A percentile compares a stretch with the other conserved stretches of the same genome.
phyloP scores from a whole-genome alignment of 805 yeast species.

The Myxozyma melibiosi region DNA sequence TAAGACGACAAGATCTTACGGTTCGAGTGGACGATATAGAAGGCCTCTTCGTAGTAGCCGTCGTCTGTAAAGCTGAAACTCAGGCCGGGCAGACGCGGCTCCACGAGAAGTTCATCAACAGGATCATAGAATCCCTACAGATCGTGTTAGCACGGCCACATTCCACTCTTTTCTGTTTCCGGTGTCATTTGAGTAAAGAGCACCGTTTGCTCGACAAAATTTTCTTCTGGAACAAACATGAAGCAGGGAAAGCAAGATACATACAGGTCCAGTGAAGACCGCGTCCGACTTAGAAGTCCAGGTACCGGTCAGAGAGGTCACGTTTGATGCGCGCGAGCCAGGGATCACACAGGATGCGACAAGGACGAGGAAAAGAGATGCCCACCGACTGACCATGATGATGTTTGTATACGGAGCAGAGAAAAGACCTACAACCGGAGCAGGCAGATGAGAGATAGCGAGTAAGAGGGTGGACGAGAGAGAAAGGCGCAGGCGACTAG shows the following conservation, averaged over 20 bases:
- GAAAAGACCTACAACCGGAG: too few species aligned
- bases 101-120: slow-evolving; percentile 88
- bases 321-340: slow-evolving; percentile 1
- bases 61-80: slow-evolving; percentile 91
- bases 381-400: background rate
- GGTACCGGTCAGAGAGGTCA: slow-evolving; percentile 59
- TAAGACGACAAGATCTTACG: slow-evolving; percentile 41
- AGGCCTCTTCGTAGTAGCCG: slow-evolving; percentile 88
- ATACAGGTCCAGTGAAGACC: slow-evolving; percentile 88
- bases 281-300: slow-evolving; percentile 94
- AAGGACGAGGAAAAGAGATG: background rate
- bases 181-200: too few species aligned
- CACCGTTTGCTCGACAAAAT: too few species aligned
- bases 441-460: too few species aligned
- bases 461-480: too few species aligned
- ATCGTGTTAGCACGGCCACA: too few species aligned
- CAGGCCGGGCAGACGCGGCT: slow-evolving; percentile 94
- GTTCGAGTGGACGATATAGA: slow-evolving; percentile 74
- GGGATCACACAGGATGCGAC: background rate
- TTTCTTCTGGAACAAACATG: too few species aligned
- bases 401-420: background rate
- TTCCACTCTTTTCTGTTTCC: too few species aligned
- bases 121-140: slow-evolving; percentile 78
- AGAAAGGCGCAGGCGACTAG: too few species aligned
- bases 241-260: slow-evolving; percentile 7